Evolutionary conservation across 305 asterid species (phyloP).

Genomic region (Solanum hybrid): DNA sequence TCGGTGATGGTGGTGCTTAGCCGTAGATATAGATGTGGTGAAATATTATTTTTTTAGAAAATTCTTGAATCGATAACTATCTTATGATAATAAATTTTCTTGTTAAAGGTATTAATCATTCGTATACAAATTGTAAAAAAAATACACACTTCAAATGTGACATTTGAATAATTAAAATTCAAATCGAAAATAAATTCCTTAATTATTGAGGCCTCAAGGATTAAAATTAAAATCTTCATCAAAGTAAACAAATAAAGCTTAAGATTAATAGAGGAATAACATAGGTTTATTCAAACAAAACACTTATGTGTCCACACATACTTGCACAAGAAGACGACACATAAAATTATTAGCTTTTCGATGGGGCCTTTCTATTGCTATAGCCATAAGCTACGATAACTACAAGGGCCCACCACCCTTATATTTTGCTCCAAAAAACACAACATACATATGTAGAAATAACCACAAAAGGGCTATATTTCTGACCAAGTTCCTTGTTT

Average conservation of each 20-base stretch:
- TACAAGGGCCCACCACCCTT: not conserved
- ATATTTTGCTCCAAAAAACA: not conserved
- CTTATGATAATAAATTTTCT: not conserved
- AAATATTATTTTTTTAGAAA: not conserved
- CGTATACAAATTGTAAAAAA: not conserved
- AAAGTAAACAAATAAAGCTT: not conserved
- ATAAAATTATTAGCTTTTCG: not conserved
- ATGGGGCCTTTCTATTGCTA: not conserved
- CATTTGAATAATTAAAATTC: not conserved
- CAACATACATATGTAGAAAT: not conserved
- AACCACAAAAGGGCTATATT: constrained; percentile 7
- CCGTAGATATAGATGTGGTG: not conserved
- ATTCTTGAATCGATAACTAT: not conserved
- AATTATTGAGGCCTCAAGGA: not conserved
- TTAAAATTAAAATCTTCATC: not conserved
- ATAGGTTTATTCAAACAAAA: not conserved
- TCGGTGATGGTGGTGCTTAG: not conserved
- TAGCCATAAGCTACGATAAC: not conserved
- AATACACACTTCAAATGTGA: not conserved
- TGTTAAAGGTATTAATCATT: not conserved
- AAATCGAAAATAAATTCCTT: not conserved
- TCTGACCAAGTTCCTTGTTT: constrained; percentile 17
- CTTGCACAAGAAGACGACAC: not conserved
- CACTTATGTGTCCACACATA: not conserved
- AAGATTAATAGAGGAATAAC: not conserved